Conservation (phyloP, 1,139 yeast species). For the Sugiyamaella neomexicana region DNA sequence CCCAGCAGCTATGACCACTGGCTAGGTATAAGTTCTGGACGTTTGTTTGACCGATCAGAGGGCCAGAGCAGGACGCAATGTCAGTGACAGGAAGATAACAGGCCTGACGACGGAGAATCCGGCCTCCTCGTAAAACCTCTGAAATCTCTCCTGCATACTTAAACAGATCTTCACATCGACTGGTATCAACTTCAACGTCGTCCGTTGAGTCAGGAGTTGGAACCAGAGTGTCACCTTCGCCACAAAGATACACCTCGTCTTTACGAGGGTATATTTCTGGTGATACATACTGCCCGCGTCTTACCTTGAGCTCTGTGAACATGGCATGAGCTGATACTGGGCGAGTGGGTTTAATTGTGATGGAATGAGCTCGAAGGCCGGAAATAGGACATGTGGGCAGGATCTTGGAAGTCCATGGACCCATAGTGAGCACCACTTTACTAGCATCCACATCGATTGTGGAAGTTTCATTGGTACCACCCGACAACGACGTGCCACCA, state of each 20-base stretch:
- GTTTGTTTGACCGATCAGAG: conserved; percentile 89
- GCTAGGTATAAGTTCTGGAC: conserved; percentile 77
- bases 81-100: conserved; percentile 94
- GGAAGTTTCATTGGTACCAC: not conserved
- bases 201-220: conserved; percentile 93
- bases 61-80: conserved; percentile 90
- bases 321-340: conserved; percentile 87
- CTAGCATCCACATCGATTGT: conserved; percentile 53
- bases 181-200: conserved; percentile 84
- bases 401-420: conserved; percentile 94
- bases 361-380: conserved; percentile 91
- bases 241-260: conserved; percentile 96
- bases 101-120: conserved; percentile 82
- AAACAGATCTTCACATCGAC: conserved; percentile 85
- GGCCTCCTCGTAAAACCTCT: conserved; percentile 69
- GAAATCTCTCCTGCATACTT: conserved; percentile 78
- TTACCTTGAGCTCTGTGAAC: conserved; percentile 82
- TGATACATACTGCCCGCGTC: conserved; percentile 59
- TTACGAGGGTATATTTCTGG: conserved; percentile 95
- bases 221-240: conserved; percentile 90
- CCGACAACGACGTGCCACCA: too few species aligned
- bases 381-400: conserved; percentile 90
- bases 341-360: conserved; percentile 76
- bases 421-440: conserved; percentile 79
- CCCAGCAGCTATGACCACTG: conserved; percentile 98